Conservation (phyloP, 1,284 basidiomycete species). For the Ceratobasidium sp. region DNA sequence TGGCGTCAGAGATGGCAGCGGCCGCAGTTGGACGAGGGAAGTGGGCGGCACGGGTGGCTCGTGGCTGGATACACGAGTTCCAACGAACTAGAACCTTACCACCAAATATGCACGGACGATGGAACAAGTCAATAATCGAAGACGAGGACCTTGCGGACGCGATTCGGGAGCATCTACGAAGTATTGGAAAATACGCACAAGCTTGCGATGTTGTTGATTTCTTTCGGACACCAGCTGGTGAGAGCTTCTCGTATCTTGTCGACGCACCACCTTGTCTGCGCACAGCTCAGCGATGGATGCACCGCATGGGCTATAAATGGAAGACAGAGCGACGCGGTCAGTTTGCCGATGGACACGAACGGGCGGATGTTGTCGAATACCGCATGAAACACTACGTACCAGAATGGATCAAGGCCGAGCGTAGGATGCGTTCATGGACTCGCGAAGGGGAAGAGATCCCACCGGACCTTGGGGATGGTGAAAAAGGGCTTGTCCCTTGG, state of each 20-base stretch:
- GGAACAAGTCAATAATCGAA: conserved; percentile 1
- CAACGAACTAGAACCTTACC: neutral
- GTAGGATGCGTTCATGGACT: conserved; percentile 17
- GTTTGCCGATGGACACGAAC: conserved; percentile 27
- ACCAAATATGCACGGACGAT: neutral
- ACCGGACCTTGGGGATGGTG: conserved; percentile 46
- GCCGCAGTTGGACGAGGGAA: neutral
- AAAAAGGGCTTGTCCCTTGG: conserved; percentile 18
- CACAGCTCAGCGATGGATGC: conserved; percentile 26
- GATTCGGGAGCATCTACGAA: neutral
- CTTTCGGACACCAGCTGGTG: neutral
- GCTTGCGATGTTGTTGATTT: neutral
- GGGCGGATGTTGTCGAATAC: conserved; percentile 42
- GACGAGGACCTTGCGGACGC: conserved; percentile 8
- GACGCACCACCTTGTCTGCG: neutral
- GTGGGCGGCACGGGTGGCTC: neutral
- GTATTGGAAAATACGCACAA: neutral
- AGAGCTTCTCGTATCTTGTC: neutral
- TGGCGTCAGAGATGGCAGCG: conserved; percentile 2
- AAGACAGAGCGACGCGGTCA: neutral
- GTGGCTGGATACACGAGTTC: conserved; percentile 3
- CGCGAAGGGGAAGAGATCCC: conserved; percentile 13
- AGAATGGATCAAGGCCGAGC: conserved; percentile 4
- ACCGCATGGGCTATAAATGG: conserved; percentile 3
- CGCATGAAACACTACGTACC: conserved; percentile 36